Percentiles rank a stretch among this genome's conserved stretches.
Evolutionary conservation across 2,329 filamentous ascomycete species (phyloP).

Genomic region (Pestalotiopsis fici): DNA sequence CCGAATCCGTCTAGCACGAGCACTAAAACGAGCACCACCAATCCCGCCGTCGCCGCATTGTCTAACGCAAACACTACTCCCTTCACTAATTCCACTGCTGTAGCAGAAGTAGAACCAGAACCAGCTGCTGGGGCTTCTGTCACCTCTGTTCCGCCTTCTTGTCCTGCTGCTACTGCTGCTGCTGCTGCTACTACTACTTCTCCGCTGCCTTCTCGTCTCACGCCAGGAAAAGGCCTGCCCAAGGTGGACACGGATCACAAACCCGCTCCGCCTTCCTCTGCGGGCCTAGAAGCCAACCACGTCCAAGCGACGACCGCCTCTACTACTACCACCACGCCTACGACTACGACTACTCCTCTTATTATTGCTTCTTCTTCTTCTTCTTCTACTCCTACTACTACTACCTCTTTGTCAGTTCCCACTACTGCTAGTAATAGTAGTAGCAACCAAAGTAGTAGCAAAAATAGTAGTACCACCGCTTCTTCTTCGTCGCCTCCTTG

Average conservation of each 20-base stretch:
- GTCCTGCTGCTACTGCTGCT: not conserved
- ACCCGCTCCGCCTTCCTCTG: constrained; percentile 4
- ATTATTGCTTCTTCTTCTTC: not conserved
- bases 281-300: constrained; percentile 5
- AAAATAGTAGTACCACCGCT: not conserved
- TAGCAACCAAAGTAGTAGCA: not conserved
- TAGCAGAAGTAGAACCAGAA: not conserved
- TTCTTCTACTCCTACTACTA: not conserved
- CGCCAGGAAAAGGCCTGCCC: not conserved
- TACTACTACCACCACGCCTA: not conserved
- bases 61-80: constrained; percentile 2
- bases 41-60: constrained; percentile 2
- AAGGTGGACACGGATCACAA: constrained; percentile 4
- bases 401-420: too few species aligned
- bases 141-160: not conserved
- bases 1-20: constrained; percentile 7
- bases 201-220: not conserved
- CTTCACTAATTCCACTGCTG: not conserved
- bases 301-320: constrained; percentile 4
- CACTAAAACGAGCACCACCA: constrained; percentile 1
- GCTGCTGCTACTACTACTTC: not conserved
- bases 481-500: not conserved
- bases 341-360: not conserved
- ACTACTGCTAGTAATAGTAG: too few species aligned
- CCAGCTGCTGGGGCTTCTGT: not conserved